A percentile compares a stretch with the other conserved stretches of the same genome.
Conservation (phyloP, 1,139 yeast genomes). For the Debaryomyces sp. region DNA sequence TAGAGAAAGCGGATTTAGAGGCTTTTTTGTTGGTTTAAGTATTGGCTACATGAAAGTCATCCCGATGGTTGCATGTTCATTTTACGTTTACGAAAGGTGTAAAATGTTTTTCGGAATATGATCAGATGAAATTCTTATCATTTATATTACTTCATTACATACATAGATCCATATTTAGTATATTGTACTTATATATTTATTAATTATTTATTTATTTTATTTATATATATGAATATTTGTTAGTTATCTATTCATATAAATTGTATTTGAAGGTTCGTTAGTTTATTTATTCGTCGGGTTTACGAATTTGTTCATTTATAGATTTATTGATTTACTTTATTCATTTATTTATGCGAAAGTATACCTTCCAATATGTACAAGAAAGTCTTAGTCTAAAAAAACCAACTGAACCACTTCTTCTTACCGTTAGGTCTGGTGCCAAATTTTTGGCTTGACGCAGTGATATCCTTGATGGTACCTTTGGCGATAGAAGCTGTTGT, state of each 20-base stretch:
- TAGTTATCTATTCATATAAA: background rate
- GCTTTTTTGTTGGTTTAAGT: constrained; percentile 90
- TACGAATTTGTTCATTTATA: background rate
- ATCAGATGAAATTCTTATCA: background rate
- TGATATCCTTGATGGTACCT: constrained; percentile 36
- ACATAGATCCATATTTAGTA: constrained; percentile 1
- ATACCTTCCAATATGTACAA: constrained; percentile 7
- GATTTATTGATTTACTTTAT: background rate
- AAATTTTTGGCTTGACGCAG: constrained; percentile 48
- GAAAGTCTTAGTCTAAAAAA: constrained; percentile 36
- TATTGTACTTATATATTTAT: background rate
- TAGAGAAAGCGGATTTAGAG: constrained; percentile 74
- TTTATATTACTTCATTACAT: constrained; percentile 10
- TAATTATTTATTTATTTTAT: background rate
- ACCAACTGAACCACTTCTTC: constrained; percentile 66
- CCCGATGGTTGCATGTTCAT: constrained; percentile 97
- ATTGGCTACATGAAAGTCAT: constrained; percentile 94
- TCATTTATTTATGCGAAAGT: constrained; percentile 4
- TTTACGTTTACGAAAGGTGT: constrained; percentile 88
- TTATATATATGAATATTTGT: background rate
- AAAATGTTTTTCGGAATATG: constrained; percentile 68
- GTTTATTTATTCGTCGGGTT: background rate
- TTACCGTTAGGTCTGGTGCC: constrained; percentile 54
- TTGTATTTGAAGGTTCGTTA: background rate
- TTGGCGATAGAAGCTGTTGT: constrained; percentile 42